Conservation (phyloP, 306 rosid genomes). For the Phaseolus lunatus region DNA sequence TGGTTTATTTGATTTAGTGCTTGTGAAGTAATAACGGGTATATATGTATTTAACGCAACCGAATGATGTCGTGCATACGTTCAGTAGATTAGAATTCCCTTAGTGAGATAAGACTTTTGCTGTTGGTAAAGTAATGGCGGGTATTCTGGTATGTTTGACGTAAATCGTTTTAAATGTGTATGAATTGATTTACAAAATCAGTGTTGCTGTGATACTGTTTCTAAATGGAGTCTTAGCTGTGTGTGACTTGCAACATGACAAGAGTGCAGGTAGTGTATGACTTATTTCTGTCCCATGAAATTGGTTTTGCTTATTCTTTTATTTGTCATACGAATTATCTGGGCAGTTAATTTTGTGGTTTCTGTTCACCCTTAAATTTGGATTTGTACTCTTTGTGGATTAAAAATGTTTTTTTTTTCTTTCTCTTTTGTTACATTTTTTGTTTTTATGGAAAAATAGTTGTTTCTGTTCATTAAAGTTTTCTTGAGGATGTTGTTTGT, state of each 20-base stretch:
- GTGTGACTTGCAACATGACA: background rate
- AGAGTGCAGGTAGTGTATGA: background rate
- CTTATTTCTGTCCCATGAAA: background rate
- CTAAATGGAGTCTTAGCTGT: slow-evolving; percentile 10
- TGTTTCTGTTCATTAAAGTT: background rate
- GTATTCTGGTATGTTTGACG: background rate
- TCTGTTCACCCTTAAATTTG: background rate
- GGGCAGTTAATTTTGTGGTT: slow-evolving; percentile 6
- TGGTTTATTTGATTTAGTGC: slow-evolving; percentile 38
- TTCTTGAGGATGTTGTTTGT: slow-evolving; percentile 6
- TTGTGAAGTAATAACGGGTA: background rate
- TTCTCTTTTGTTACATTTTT: background rate
- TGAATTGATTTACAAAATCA: slow-evolving; percentile 1
- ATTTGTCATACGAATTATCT: background rate
- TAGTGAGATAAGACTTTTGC: background rate
- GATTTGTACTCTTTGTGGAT: background rate
- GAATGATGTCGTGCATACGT: background rate
- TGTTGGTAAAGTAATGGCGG: background rate
- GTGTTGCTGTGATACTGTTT: background rate
- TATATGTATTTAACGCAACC: background rate
- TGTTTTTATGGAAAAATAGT: background rate
- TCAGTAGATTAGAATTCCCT: background rate
- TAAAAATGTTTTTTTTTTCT: background rate
- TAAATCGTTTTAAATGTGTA: background rate
- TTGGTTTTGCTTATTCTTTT: slow-evolving; percentile 26